Evolutionary conservation across 371 early-diverging fungal species (phyloP).

Genomic region (Mucor plumbeus): DNA sequence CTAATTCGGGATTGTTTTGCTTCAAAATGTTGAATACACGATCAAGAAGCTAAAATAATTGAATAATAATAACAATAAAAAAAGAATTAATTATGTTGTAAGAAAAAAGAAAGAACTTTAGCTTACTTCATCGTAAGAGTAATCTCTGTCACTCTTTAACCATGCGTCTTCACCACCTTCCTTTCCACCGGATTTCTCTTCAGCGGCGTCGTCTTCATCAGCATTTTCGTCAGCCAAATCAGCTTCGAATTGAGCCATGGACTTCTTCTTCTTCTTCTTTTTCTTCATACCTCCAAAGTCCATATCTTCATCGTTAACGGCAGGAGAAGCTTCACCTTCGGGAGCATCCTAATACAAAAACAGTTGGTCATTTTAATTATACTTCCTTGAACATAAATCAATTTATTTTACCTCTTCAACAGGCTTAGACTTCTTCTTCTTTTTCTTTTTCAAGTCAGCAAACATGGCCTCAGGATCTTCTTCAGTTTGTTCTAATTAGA

Average conservation of each 20-base stretch:
- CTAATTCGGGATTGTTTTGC: slow-evolving; percentile 94
- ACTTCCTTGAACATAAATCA: too few species aligned
- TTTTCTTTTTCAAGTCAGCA: slow-evolving; percentile 88
- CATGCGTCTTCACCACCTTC: slow-evolving; percentile 77
- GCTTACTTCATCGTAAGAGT: slow-evolving; percentile 87
- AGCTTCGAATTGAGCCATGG: slow-evolving; percentile 84
- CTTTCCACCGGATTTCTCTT: slow-evolving; percentile 30
- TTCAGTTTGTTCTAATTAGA: slow-evolving; percentile 36
- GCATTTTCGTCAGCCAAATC: slow-evolving; percentile 85
- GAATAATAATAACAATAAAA: neutral
- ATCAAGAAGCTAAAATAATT: slow-evolving; percentile 71
- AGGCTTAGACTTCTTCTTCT: slow-evolving; percentile 85
- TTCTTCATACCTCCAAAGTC: slow-evolving; percentile 86
- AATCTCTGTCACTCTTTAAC: slow-evolving; percentile 92
- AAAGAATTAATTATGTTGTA: too few species aligned
- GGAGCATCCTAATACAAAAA: slow-evolving; percentile 40
- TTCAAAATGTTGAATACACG: slow-evolving; percentile 92
- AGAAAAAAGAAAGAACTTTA: neutral
- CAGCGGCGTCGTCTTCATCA: slow-evolving; percentile 56
- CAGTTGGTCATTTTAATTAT: neutral
- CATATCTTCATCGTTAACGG: slow-evolving; percentile 62
- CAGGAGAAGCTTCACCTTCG: slow-evolving; percentile 55
- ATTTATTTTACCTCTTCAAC: slow-evolving; percentile 38
- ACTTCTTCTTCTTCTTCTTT: slow-evolving; percentile 95
- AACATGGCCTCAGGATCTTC: slow-evolving; percentile 82